Evolutionary conservation across 2,329 filamentous ascomycete species (phyloP).

Genomic region (Scedosporium boydii): DNA sequence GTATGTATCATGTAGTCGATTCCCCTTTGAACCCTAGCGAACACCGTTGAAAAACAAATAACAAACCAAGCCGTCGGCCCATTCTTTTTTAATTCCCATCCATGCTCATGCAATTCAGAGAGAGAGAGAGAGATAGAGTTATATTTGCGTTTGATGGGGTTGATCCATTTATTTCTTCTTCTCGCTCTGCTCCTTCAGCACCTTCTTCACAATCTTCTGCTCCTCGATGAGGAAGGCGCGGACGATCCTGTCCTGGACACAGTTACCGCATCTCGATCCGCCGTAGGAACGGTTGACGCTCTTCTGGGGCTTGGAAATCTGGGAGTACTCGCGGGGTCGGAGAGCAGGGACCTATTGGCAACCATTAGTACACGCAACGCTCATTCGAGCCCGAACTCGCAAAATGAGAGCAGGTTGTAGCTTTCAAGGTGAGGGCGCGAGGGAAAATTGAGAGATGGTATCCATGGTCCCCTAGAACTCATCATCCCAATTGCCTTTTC

Average conservation of each 20-base stretch:
- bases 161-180: slow-evolving; percentile 58
- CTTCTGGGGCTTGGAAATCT: slow-evolving; percentile 98
- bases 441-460: not conserved
- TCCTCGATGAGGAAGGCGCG: slow-evolving; percentile 99
- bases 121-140: slow-evolving; percentile 3
- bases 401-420: not conserved
- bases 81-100: slow-evolving; percentile 8
- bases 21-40: slow-evolving; percentile 11
- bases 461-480: too few species aligned
- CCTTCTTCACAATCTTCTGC: slow-evolving; percentile 99
- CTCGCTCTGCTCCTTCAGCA: slow-evolving; percentile 87
- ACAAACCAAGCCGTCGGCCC: slow-evolving; percentile 10
- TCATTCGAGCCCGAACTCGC: not conserved
- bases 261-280: slow-evolving; percentile 96
- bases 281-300: slow-evolving; percentile 97
- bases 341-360: slow-evolving; percentile 74
- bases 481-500: not conserved
- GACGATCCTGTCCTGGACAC: slow-evolving; percentile 95
- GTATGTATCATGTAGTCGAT: slow-evolving; percentile 37
- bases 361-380: not conserved
- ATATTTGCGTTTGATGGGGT: slow-evolving; percentile 10
- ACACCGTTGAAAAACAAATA: slow-evolving; percentile 28
- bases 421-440: not conserved
- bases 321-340: slow-evolving; percentile 94
- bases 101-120: not conserved